Conservation (phyloP, 179 eudicot species). For the Dionaea muscipula region DNA sequence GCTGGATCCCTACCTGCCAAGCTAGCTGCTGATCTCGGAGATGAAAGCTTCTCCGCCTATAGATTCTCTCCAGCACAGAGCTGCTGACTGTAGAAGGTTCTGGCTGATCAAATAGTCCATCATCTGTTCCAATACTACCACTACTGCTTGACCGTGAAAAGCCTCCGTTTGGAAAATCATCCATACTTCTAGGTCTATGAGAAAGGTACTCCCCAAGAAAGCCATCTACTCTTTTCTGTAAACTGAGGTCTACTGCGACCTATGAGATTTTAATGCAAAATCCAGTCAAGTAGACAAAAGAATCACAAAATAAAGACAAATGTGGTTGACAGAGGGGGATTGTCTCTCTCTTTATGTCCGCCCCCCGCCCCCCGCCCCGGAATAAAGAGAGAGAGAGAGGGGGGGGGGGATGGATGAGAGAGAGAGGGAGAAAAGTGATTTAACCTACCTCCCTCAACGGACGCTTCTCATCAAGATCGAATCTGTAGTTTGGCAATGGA, state of each 20-base stretch:
- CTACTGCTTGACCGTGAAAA: conserved; percentile 59
- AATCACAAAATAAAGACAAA: no score
- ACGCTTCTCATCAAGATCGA: conserved; percentile 88
- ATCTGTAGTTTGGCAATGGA: conserved; percentile 83
- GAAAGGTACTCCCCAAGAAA: conserved; percentile 48
- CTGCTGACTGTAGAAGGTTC: conserved; percentile 44
- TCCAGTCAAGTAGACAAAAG: no score
- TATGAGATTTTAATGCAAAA: conserved; percentile 14
- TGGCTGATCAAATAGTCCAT: conserved; percentile 67
- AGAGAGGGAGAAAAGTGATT: not conserved
- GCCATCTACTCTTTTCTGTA: conserved; percentile 53
- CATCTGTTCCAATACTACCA: conserved; percentile 62
- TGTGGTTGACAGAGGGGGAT: no score
- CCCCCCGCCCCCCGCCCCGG: no score
- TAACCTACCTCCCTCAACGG: conserved; percentile 83
- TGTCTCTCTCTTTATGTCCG: no score
- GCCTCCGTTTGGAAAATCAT: conserved; percentile 23
- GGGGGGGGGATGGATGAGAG: not conserved
- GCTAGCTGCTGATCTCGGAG: conserved; percentile 53
- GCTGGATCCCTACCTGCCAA: conserved; percentile 95
- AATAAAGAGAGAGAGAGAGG: no score
- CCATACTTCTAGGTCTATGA: conserved; percentile 36
- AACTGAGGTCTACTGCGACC: conserved; percentile 48
- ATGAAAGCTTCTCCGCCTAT: conserved; percentile 45
- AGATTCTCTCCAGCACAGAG: conserved; percentile 42